phyloP scores from a whole-genome alignment of 805 yeast genomes.

The Wickerhamomyces silvicola region DNA sequence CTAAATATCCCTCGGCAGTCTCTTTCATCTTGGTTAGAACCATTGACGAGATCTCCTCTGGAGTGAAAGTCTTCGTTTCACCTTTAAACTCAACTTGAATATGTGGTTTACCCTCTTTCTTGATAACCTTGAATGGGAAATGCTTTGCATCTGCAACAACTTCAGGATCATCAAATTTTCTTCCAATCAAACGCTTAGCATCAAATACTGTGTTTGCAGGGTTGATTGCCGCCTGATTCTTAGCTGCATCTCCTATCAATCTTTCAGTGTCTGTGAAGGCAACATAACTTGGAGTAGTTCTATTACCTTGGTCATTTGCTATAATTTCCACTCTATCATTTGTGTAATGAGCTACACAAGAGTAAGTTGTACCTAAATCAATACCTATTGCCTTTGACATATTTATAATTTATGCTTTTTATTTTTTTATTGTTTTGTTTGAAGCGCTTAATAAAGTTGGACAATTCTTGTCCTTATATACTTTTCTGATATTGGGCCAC shows the following conservation, averaged over 20 bases:
- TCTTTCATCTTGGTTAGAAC: constrained; percentile 87
- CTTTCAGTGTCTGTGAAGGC: constrained; percentile 95
- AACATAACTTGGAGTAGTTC: constrained; percentile 95
- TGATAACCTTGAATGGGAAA: constrained; percentile 78
- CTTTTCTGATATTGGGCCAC: constrained; percentile 1
- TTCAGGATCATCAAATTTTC: constrained; percentile 71
- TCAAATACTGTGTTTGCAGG: constrained; percentile 91
- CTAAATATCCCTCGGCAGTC: constrained; percentile 84
- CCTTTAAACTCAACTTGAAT: constrained; percentile 86
- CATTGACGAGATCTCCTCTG: constrained; percentile 95
- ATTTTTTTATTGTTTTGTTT: neutral
- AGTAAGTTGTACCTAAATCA: constrained; percentile 96
- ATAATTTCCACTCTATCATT: constrained; percentile 90
- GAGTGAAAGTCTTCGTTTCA: constrained; percentile 79
- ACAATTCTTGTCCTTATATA: constrained; percentile 4
- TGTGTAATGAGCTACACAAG: constrained; percentile 87
- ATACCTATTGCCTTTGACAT: constrained; percentile 68
- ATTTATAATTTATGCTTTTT: constrained; percentile 8
- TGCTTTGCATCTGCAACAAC: constrained; percentile 78
- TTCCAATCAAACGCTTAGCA: constrained; percentile 91
- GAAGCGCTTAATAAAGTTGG: neutral
- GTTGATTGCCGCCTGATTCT: constrained; percentile 97
- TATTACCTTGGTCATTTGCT: constrained; percentile 97
- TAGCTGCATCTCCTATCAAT: constrained; percentile 95
- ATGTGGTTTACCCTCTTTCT: constrained; percentile 79